These are phyloP conservation scores for Penicillium parvum DNA, from an alignment of 495 filamentous ascomycete species.

Conservation along the genomic window DNA sequence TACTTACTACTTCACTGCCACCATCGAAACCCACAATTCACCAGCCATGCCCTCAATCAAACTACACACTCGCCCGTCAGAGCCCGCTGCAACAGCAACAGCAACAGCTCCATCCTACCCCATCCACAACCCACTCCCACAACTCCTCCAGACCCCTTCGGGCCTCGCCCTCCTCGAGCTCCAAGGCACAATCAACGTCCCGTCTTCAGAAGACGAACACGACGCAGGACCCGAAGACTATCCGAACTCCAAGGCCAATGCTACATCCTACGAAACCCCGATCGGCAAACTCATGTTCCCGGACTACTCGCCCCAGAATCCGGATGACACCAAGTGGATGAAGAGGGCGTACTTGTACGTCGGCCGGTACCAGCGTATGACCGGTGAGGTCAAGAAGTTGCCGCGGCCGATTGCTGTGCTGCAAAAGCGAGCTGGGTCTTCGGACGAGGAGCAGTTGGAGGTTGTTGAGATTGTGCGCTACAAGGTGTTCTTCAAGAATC, in stretches of 20 bases:
- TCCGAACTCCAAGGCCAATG: slow-evolving; percentile 5
- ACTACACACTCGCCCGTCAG: slow-evolving; percentile 23
- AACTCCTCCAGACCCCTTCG: slow-evolving; percentile 76
- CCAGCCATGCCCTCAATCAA: slow-evolving; percentile 44
- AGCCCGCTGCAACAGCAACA: neutral
- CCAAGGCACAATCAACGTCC: slow-evolving; percentile 78
- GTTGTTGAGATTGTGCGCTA: slow-evolving; percentile 84
- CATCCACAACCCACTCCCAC: slow-evolving; percentile 64
- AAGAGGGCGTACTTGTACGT: slow-evolving; percentile 83
- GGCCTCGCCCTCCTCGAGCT: slow-evolving; percentile 79
- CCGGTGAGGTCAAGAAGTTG: slow-evolving; percentile 85
- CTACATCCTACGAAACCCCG: slow-evolving; percentile 40
- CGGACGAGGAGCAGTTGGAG: slow-evolving; percentile 49
- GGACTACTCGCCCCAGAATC: slow-evolving; percentile 53
- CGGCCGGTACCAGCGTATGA: slow-evolving; percentile 83
- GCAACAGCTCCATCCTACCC: slow-evolving; percentile 12
- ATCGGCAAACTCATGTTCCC: slow-evolving; percentile 80
- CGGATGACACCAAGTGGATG: slow-evolving; percentile 68
- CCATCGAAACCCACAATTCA: neutral
- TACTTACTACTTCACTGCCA: slow-evolving; percentile 3
- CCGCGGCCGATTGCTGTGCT: slow-evolving; percentile 72
- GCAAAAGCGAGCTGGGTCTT: slow-evolving; percentile 18
- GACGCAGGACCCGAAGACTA: slow-evolving; percentile 15
- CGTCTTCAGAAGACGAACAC: slow-evolving; percentile 18
- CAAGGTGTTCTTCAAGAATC: slow-evolving; percentile 79